These are phyloP conservation scores for Trichoderma asperelloides DNA, from an alignment of 495 filamentous ascomycete species.

Conservation along the genomic window DNA sequence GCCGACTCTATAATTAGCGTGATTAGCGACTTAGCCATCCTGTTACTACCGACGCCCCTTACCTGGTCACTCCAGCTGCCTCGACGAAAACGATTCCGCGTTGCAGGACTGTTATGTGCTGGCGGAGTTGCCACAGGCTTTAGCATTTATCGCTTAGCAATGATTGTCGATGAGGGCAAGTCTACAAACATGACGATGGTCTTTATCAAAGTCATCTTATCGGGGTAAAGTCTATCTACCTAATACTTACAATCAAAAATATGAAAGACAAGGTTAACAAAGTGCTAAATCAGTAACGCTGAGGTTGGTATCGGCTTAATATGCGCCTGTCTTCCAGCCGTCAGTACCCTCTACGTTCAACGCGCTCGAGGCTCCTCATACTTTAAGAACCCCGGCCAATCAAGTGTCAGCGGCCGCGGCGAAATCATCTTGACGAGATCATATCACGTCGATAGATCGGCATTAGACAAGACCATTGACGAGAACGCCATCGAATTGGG, in stretches of 20 bases:
- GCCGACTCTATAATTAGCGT: slow-evolving; percentile 42
- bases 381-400: neutral
- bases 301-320: slow-evolving; percentile 41
- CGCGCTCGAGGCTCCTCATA: neutral
- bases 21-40: slow-evolving; percentile 37
- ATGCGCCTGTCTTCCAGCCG: slow-evolving; percentile 36
- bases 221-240: slow-evolving; percentile 28
- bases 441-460: slow-evolving; percentile 5
- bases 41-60: slow-evolving; percentile 37
- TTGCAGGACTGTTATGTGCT: slow-evolving; percentile 36
- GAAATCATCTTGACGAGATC: slow-evolving; percentile 6
- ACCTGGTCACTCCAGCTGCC: slow-evolving; percentile 42
- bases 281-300: slow-evolving; percentile 28
- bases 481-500: neutral
- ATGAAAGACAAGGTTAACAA: neutral
- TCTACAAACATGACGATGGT: slow-evolving; percentile 30
- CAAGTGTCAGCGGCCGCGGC: neutral
- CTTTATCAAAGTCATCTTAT: slow-evolving; percentile 36
- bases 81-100: slow-evolving; percentile 33
- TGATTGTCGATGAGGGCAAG: slow-evolving; percentile 26
- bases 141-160: slow-evolving; percentile 36
- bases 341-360: slow-evolving; percentile 19
- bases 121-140: slow-evolving; percentile 39
- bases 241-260: neutral
- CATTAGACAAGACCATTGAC: neutral